Evolutionary conservation across 2,329 filamentous ascomycete species (phyloP).

Genomic region (Diaporthe caulivora): DNA sequence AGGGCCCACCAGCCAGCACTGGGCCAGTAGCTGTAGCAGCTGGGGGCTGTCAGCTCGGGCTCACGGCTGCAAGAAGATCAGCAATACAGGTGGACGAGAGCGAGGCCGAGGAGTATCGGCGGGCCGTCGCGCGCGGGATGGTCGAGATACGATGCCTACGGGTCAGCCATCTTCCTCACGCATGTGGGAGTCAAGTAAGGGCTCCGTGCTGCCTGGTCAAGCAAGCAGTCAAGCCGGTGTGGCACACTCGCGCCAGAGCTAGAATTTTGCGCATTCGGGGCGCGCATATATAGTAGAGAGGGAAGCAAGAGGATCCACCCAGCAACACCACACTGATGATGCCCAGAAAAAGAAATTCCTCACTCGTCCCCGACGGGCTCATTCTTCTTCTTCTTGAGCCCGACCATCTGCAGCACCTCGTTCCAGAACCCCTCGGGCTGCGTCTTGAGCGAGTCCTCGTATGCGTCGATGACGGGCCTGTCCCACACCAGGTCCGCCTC

Average conservation of each 20-base stretch:
- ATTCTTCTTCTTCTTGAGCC: conserved; percentile 49
- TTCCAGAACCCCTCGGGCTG: conserved; percentile 67
- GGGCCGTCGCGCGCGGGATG: neutral
- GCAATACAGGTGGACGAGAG: neutral
- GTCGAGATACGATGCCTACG: neutral
- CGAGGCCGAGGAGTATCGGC: neutral
- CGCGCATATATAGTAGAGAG: neutral
- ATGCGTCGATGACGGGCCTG: conserved; percentile 49
- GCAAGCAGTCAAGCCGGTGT: neutral
- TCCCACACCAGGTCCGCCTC: conserved; percentile 49
- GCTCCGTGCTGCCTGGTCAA: neutral
- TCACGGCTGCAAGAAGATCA: neutral
- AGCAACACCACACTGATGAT: no score
- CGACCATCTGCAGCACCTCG: conserved; percentile 62
- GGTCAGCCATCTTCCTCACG: neutral
- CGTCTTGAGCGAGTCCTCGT: conserved; percentile 64
- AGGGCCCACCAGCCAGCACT: no score
- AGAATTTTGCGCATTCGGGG: neutral
- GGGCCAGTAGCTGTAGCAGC: neutral
- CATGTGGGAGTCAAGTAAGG: neutral
- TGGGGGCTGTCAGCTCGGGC: neutral
- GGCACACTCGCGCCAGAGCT: conserved; percentile 25
- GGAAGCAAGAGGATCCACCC: neutral
- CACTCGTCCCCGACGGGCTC: conserved; percentile 21
- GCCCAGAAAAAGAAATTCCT: neutral